These are phyloP conservation scores for Podospora sp. DNA, from an alignment of 495 filamentous ascomycete genomes.

Conservation along the genomic window DNA sequence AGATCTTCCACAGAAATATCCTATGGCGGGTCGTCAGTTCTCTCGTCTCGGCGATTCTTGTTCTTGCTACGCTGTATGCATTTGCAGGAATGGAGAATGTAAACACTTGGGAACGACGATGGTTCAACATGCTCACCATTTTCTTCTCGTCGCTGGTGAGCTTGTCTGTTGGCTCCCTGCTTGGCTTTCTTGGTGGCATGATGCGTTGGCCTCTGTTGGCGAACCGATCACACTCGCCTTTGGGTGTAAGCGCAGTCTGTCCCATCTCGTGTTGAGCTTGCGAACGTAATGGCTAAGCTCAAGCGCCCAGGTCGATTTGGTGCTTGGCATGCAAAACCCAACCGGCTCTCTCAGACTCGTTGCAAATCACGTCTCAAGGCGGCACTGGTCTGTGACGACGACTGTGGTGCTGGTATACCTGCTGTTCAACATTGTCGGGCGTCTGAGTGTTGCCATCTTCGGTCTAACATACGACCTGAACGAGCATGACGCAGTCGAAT, in stretches of 20 bases:
- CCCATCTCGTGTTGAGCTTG: too few relatives aligned
- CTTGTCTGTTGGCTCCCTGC: slow-evolving; percentile 7
- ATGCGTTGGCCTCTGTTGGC: slow-evolving; percentile 39
- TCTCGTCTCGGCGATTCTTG: neutral
- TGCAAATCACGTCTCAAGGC: neutral
- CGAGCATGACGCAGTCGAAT: neutral
- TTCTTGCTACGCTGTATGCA: neutral
- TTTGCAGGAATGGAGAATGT: neutral
- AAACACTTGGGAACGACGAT: neutral
- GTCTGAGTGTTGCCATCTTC: slow-evolving; percentile 3
- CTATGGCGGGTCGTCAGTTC: neutral
- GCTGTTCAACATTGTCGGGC: neutral
- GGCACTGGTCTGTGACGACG: neutral
- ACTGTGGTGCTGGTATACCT: neutral
- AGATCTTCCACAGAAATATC: neutral
- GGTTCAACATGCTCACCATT: slow-evolving; percentile 17
- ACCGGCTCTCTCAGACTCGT: neutral
- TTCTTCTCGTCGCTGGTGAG: slow-evolving; percentile 14
- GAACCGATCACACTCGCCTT: slow-evolving; percentile 17
- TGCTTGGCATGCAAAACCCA: slow-evolving; percentile 4
- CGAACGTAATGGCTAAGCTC: too few relatives aligned
- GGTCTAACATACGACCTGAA: slow-evolving; percentile 9
- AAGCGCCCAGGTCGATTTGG: neutral
- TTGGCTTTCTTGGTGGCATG: slow-evolving; percentile 15
- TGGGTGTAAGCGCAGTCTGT: too few relatives aligned